phyloP scores from a whole-genome alignment of 208 protist genomes.

The Leptomonas seymouri region DNA sequence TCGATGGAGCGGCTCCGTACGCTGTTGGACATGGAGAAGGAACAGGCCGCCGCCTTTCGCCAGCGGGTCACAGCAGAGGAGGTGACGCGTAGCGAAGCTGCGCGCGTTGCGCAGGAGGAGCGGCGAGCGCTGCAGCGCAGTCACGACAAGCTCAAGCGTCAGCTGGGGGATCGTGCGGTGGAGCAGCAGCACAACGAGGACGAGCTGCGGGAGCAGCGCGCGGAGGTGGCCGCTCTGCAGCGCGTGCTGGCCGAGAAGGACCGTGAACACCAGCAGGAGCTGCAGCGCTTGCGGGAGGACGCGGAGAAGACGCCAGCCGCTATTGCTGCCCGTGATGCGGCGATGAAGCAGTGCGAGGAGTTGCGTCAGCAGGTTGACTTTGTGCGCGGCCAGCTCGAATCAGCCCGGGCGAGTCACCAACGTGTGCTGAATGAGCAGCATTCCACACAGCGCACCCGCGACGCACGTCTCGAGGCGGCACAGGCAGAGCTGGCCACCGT shows the following conservation, averaged over 20 bases:
- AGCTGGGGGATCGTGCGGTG: conserved; percentile 44
- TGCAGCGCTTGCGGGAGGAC: conserved; percentile 25
- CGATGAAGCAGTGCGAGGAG: conserved; percentile 33
- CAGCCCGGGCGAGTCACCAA: conserved; percentile 35
- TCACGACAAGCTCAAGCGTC: conserved; percentile 41
- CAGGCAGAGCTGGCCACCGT: conserved; percentile 37
- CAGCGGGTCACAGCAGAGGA: conserved; percentile 23
- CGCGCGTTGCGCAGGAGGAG: conserved; percentile 34
- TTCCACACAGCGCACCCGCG: conserved; percentile 34
- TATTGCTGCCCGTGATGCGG: conserved; percentile 31
- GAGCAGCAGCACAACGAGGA: conserved; percentile 56
- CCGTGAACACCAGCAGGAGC: conserved; percentile 25
- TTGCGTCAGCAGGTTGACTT: conserved; percentile 41
- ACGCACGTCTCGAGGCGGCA: conserved; percentile 45
- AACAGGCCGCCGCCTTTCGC: conserved; percentile 20
- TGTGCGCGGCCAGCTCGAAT: conserved; percentile 39
- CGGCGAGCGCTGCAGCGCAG: conserved; percentile 27
- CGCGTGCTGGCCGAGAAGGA: conserved; percentile 47
- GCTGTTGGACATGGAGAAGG: conserved; percentile 21
- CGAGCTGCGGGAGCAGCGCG: conserved; percentile 66
- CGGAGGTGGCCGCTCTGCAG: conserved; percentile 58
- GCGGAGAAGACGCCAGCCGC: conserved; percentile 32
- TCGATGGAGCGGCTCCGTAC: conserved; percentile 15
- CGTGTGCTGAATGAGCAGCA: conserved; percentile 35
- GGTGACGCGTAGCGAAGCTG: conserved; percentile 24